phyloP scores from a whole-genome alignment of 2,329 filamentous ascomycete species.

The Alternaria ventricosa region DNA sequence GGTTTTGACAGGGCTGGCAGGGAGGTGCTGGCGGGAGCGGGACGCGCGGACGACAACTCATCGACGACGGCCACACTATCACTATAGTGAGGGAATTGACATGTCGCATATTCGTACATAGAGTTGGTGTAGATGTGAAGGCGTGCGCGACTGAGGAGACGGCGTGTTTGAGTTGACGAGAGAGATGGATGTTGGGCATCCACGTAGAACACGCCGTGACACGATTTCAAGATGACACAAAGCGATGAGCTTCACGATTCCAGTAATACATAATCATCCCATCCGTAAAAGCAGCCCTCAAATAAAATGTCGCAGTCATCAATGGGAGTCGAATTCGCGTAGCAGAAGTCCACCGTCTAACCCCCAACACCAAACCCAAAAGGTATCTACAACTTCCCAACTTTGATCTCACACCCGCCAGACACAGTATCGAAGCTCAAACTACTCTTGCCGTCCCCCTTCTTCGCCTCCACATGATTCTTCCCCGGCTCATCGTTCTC shows the following conservation, averaged over 20 bases:
- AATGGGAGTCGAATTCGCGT: no score
- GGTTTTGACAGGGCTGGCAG: neutral
- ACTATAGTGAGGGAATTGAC: neutral
- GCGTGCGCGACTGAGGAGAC: neutral
- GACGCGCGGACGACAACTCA: neutral
- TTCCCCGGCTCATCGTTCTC: slow-evolving; percentile 35
- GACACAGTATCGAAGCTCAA: slow-evolving; percentile 45
- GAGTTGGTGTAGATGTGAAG: neutral
- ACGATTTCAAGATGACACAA: no score
- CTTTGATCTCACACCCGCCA: slow-evolving; percentile 40
- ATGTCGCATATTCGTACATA: no score
- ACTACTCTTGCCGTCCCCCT: slow-evolving; percentile 45
- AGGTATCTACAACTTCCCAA: slow-evolving; percentile 33
- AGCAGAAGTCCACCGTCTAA: no score
- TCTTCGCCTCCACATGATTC: slow-evolving; percentile 49
- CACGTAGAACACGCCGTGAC: no score
- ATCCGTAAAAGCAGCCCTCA: no score
- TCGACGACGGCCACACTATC: neutral
- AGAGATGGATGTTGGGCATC: neutral
- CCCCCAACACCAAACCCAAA: neutral
- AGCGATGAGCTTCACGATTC: no score
- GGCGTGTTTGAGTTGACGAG: neutral
- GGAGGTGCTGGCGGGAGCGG: neutral
- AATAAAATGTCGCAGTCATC: no score
- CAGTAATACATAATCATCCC: no score